phyloP scores from a whole-genome alignment of 2,329 filamentous ascomycete genomes.

The Berkeleyomyces basicola region DNA sequence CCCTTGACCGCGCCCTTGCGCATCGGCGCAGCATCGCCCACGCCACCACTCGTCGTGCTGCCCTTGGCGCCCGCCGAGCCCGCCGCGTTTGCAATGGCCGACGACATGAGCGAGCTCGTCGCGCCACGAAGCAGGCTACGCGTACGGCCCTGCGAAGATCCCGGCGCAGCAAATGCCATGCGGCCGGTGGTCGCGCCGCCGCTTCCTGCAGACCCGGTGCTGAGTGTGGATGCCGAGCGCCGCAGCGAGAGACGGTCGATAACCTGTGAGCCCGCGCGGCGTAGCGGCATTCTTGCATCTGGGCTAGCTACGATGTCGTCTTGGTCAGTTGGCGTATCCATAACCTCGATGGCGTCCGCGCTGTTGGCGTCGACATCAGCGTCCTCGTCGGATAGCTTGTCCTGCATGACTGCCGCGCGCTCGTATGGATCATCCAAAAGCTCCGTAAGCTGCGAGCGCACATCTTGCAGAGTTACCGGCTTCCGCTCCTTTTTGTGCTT shows the following conservation, averaged over 20 bases:
- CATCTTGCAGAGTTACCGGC: conserved; percentile 31
- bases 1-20: conserved; percentile 44
- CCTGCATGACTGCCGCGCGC: conserved; percentile 29
- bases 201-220: conserved; percentile 17
- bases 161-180: conserved; percentile 39
- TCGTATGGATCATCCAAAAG: conserved; percentile 52
- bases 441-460: conserved; percentile 68
- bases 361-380: conserved; percentile 23
- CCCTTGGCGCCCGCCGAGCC: conserved; percentile 2
- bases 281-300: conserved; percentile 17
- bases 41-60: conserved; percentile 10
- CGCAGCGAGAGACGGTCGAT: conserved; percentile 62
- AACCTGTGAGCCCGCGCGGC: conserved; percentile 28
- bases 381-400: conserved; percentile 34
- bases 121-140: conserved; percentile 57
- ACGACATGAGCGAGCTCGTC: conserved; percentile 39
- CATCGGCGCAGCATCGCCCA: conserved; percentile 33
- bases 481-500: conserved; percentile 12
- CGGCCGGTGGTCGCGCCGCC: conserved; percentile 27
- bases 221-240: conserved; percentile 30
- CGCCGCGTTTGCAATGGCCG: conserved; percentile 18
- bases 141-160: conserved; percentile 34
- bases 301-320: conserved; percentile 11
- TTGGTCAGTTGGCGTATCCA: not conserved
- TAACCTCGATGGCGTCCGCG: conserved; percentile 16